Percentiles rank a stretch among this genome's conserved stretches.
Evolutionary conservation across 805 yeast genomes (phyloP).

Genomic region (Starmerella khaoyaiensis): DNA sequence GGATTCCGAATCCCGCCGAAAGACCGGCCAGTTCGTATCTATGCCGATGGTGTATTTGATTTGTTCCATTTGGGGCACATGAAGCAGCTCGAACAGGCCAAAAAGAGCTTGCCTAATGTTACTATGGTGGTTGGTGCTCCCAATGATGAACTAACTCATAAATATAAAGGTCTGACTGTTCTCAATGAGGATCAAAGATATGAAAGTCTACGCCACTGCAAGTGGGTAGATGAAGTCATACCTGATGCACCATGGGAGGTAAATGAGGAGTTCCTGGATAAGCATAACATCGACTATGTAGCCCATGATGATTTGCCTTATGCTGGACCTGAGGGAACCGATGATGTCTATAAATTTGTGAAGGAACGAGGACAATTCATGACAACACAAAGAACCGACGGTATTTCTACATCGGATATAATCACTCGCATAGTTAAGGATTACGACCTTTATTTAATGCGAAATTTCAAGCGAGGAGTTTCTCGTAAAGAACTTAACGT

Average conservation of each 20-base stretch:
- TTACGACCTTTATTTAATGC: conserved; percentile 90
- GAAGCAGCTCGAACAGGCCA: conserved; percentile 95
- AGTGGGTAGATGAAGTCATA: conserved; percentile 95
- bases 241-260: conserved; percentile 95
- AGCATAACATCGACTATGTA: conserved; percentile 83
- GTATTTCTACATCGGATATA: conserved; percentile 89
- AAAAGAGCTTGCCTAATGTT: conserved; percentile 77
- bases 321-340: conserved; percentile 64
- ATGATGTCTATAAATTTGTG: conserved; percentile 86
- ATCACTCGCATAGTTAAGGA: conserved; percentile 90
- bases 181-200: conserved; percentile 75
- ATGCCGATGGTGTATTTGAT: conserved; percentile 98
- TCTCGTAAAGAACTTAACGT: conserved; percentile 92
- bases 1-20: conserved; percentile 68
- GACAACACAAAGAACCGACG: conserved; percentile 93
- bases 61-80: conserved; percentile 93
- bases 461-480: conserved; percentile 96
- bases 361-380: conserved; percentile 82
- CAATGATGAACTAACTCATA: conserved; percentile 79
- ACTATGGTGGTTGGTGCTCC: conserved; percentile 85
- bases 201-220: conserved; percentile 85
- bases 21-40: conserved; percentile 80
- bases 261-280: conserved; percentile 59
- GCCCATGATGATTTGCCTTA: conserved; percentile 98
- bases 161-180: conserved; percentile 85